Evolutionary conservation across 495 filamentous ascomycete species (phyloP).

Genomic region (Hapsidospora chrysogenum): DNA sequence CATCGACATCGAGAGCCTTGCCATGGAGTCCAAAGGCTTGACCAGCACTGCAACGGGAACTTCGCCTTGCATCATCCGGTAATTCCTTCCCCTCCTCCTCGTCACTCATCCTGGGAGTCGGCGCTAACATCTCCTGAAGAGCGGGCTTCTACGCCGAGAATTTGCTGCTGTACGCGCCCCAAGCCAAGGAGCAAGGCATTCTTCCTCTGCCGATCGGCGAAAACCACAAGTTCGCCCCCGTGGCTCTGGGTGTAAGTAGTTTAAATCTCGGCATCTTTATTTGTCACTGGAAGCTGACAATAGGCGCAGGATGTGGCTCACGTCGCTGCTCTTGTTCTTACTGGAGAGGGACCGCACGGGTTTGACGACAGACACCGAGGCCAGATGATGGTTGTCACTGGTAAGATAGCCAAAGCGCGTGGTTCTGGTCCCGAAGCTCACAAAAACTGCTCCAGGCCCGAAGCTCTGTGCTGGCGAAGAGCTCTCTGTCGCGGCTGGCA

Average conservation of each 20-base stretch:
- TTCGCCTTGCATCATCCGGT: slow-evolving; percentile 35
- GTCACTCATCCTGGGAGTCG: neutral
- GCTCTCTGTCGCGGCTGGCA: slow-evolving; percentile 30
- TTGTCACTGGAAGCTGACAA: neutral
- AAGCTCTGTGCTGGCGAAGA: slow-evolving; percentile 35
- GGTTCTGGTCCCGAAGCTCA: neutral
- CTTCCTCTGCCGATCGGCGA: slow-evolving; percentile 34
- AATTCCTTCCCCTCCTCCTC: slow-evolving; percentile 4
- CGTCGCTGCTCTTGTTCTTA: slow-evolving; percentile 33
- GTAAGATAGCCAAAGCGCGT: slow-evolving; percentile 12
- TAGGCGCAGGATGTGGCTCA: slow-evolving; percentile 30
- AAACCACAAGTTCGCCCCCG: slow-evolving; percentile 35
- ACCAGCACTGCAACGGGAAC: slow-evolving; percentile 18
- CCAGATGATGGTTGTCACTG: slow-evolving; percentile 37
- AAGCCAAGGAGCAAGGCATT: slow-evolving; percentile 25
- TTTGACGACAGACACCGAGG: slow-evolving; percentile 38
- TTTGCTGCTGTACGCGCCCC: slow-evolving; percentile 30
- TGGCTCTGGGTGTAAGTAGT: slow-evolving; percentile 26
- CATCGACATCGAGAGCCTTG: slow-evolving; percentile 30
- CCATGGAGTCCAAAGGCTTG: slow-evolving; percentile 31
- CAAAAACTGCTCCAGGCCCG: slow-evolving; percentile 16
- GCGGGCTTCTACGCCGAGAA: slow-evolving; percentile 43
- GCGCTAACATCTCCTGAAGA: neutral
- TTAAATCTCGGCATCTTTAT: neutral
- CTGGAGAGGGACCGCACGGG: slow-evolving; percentile 33